A percentile compares a stretch with the other conserved stretches of the same genome.
These are phyloP conservation scores for Lactarius tabidus DNA, from an alignment of 768 basidiomycete genomes.

Conservation along the genomic window DNA sequence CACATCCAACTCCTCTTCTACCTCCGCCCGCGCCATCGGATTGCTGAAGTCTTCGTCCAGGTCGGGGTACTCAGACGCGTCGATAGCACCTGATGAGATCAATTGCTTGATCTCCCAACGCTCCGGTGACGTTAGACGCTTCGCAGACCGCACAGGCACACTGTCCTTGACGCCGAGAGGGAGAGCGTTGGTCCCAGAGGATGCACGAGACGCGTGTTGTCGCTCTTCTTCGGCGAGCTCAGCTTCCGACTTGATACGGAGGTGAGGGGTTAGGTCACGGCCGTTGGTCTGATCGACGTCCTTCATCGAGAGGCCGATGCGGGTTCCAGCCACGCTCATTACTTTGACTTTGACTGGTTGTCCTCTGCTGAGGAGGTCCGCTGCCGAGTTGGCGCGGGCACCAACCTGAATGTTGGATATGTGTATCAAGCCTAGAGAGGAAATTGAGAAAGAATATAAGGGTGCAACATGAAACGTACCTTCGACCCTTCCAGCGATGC, in stretches of 20 bases:
- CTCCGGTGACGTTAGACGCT: conserved; percentile 91
- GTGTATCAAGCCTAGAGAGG: conserved; percentile 83
- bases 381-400: conserved; percentile 78
- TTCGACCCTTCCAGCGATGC: conserved; percentile 79
- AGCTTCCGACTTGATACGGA: conserved; percentile 90
- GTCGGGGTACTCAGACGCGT: conserved; percentile 91
- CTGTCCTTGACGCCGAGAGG: conserved; percentile 59
- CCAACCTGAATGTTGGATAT: conserved; percentile 88
- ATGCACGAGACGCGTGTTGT: conserved; percentile 52
- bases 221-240: conserved; percentile 82
- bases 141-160: conserved; percentile 69
- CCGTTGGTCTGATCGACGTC: conserved; percentile 93
- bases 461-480: conserved; percentile 49
- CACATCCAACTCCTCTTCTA: conserved; percentile 96
- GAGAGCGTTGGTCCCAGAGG: conserved; percentile 83
- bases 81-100: conserved; percentile 90
- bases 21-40: conserved; percentile 73
- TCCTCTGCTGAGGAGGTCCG: conserved; percentile 80
- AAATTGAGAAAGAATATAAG: conserved; percentile 4
- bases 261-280: conserved; percentile 88
- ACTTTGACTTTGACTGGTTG: conserved; percentile 94
- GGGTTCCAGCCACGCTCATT: conserved; percentile 81
- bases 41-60: conserved; percentile 82
- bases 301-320: conserved; percentile 91
- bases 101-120: conserved; percentile 99